Evolutionary conservation across 1,284 basidiomycete species (phyloP).

Genomic region (Fomitopsis pinicola): DNA sequence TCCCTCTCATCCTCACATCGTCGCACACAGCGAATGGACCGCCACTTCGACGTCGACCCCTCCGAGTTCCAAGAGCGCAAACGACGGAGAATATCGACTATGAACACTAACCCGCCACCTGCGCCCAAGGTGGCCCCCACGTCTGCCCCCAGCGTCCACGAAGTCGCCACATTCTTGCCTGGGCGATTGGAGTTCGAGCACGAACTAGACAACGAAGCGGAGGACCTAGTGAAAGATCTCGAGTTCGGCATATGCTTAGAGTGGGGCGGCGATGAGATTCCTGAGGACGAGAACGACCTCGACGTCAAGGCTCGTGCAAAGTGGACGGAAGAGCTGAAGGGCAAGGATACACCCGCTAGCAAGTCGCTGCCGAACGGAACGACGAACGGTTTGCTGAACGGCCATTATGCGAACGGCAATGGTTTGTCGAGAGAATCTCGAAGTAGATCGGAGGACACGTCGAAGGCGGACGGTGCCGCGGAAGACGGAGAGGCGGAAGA

Average conservation of each 20-base stretch:
- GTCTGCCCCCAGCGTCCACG: constrained; percentile 93
- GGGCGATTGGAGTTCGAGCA: constrained; percentile 97
- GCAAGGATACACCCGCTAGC: constrained; percentile 31
- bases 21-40: constrained; percentile 58
- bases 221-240: constrained; percentile 93
- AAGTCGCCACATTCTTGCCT: constrained; percentile 91
- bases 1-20: not conserved
- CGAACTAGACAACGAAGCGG: constrained; percentile 95
- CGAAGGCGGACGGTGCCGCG: constrained; percentile 41
- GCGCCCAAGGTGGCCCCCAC: constrained; percentile 75
- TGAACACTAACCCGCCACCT: constrained; percentile 52
- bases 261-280: constrained; percentile 83
- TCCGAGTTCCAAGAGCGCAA: constrained; percentile 86
- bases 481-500: constrained; percentile 48
- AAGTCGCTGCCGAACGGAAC: constrained; percentile 28
- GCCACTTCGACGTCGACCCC: constrained; percentile 68
- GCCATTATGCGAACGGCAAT: constrained; percentile 26
- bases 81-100: constrained; percentile 75
- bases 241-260: constrained; percentile 88
- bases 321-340: constrained; percentile 60
- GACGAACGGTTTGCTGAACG: constrained; percentile 46
- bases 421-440: constrained; percentile 22
- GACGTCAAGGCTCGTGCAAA: constrained; percentile 67
- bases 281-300: constrained; percentile 66
- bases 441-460: constrained; percentile 24